Conservation (phyloP, 2,329 filamentous ascomycete species). For the Trichoderma aggressivum region DNA sequence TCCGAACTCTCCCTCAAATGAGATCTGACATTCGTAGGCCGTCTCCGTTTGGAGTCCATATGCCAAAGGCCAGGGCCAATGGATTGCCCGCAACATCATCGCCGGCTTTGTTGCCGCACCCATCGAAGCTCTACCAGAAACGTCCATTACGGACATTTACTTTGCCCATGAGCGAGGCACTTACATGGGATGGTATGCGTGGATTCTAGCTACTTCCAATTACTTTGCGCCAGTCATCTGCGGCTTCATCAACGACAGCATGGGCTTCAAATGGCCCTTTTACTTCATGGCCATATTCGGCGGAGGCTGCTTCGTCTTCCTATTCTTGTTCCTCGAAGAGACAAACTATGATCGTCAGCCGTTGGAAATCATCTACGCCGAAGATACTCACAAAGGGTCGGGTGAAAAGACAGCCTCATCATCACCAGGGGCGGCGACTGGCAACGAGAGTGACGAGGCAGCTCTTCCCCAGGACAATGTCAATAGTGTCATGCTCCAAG, state of each 20-base stretch:
- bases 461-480: background rate
- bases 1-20: background rate
- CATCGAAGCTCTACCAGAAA: constrained; percentile 46
- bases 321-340: constrained; percentile 59
- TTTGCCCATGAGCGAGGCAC: constrained; percentile 43
- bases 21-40: constrained; percentile 4
- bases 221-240: constrained; percentile 44
- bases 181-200: constrained; percentile 43
- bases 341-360: constrained; percentile 47
- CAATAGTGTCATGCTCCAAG: background rate
- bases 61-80: constrained; percentile 38
- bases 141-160: constrained; percentile 41
- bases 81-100: constrained; percentile 45
- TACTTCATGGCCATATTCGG: constrained; percentile 42
- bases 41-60: constrained; percentile 32
- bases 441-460: background rate
- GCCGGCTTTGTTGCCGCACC: constrained; percentile 44
- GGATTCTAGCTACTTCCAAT: constrained; percentile 36
- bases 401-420: constrained; percentile 6
- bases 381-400: background rate
- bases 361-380: background rate
- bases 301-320: constrained; percentile 33
- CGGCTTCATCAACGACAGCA: constrained; percentile 42
- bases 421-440: background rate
- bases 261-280: constrained; percentile 43